Percentiles rank a stretch among this genome's conserved stretches.
These are phyloP conservation scores for Psilocybe subaeruginosa DNA, from an alignment of 768 basidiomycete genomes.

Conservation along the genomic window DNA sequence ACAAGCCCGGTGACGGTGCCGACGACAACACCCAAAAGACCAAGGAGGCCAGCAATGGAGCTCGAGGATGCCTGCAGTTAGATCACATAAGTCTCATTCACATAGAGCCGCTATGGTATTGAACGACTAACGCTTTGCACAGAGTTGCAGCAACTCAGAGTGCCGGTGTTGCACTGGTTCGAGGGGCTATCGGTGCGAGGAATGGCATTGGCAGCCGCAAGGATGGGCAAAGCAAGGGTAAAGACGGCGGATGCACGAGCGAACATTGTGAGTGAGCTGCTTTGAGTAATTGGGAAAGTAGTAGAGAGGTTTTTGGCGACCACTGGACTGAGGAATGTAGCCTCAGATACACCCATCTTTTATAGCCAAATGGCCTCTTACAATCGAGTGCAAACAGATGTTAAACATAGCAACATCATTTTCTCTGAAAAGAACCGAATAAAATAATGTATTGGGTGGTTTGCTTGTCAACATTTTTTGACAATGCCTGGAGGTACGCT, in stretches of 20 bases:
- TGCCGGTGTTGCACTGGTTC: conserved; percentile 31
- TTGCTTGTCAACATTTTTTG: neutral
- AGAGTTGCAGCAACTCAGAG: conserved; percentile 32
- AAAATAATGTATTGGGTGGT: neutral
- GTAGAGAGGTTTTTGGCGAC: conserved; percentile 23
- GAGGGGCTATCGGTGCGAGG: conserved; percentile 22
- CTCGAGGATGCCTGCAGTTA: conserved; percentile 18
- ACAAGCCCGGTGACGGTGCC: conserved; percentile 19
- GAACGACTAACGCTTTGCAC: conserved; percentile 20
- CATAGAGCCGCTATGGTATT: neutral
- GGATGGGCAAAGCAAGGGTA: conserved; percentile 27
- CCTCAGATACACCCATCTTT: conserved; percentile 3
- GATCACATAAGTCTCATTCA: neutral
- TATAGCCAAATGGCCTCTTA: conserved; percentile 14
- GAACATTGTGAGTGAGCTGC: conserved; percentile 27
- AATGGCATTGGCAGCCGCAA: conserved; percentile 28
- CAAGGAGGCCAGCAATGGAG: conserved; percentile 16
- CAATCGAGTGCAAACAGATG: neutral
- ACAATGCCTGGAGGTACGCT: neutral
- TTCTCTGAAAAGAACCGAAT: neutral
- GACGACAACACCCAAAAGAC: conserved; percentile 29
- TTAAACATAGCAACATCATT: neutral
- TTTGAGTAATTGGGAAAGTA: neutral
- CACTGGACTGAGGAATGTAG: conserved; percentile 22
- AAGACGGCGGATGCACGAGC: conserved; percentile 27